Percentiles rank a stretch among this genome's conserved stretches.
Conservation (phyloP, 805 yeast genomes). For the Yarrowia sp. region DNA sequence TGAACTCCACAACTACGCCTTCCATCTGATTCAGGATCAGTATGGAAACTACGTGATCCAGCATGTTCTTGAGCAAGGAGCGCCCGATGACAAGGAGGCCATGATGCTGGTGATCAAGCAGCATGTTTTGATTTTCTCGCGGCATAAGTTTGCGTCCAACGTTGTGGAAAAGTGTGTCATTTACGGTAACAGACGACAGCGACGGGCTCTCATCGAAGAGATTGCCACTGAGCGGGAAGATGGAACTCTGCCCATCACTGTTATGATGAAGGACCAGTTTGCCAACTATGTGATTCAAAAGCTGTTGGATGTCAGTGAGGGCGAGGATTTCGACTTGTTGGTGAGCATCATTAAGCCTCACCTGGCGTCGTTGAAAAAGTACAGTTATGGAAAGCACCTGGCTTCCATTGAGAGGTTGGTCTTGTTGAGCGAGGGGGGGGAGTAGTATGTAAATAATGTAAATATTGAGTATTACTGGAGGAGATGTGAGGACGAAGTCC, state of each 20-base stretch:
- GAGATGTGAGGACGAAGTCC: neutral
- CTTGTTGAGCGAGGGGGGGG: slow-evolving; percentile 28
- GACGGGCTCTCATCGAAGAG: slow-evolving; percentile 60
- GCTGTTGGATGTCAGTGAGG: slow-evolving; percentile 76
- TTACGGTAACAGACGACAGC: slow-evolving; percentile 63
- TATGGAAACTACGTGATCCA: slow-evolving; percentile 98
- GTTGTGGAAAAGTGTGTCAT: slow-evolving; percentile 93
- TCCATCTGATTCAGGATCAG: slow-evolving; percentile 85
- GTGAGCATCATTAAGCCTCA: slow-evolving; percentile 77
- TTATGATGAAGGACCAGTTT: slow-evolving; percentile 97
- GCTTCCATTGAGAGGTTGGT: slow-evolving; percentile 74
- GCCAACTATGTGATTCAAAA: slow-evolving; percentile 97
- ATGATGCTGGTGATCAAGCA: slow-evolving; percentile 69
- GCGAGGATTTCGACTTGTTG: slow-evolving; percentile 64
- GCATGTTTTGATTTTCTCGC: slow-evolving; percentile 76
- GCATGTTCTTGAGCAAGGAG: slow-evolving; percentile 85
- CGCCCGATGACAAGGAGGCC: slow-evolving; percentile 51
- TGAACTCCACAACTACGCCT: slow-evolving; percentile 70
- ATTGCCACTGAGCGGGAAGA: slow-evolving; percentile 42
- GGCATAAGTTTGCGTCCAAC: slow-evolving; percentile 95
- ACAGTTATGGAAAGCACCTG: slow-evolving; percentile 74
- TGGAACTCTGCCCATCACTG: slow-evolving; percentile 55
- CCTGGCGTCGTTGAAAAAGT: slow-evolving; percentile 67
- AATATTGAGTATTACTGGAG: neutral
- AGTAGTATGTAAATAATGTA: slow-evolving; percentile 25